Evolutionary conservation across 1,139 yeast genomes (phyloP), one percentile per base, ranked within the genome.

Genomic region (Saccharomyces hybrid): DNA sequence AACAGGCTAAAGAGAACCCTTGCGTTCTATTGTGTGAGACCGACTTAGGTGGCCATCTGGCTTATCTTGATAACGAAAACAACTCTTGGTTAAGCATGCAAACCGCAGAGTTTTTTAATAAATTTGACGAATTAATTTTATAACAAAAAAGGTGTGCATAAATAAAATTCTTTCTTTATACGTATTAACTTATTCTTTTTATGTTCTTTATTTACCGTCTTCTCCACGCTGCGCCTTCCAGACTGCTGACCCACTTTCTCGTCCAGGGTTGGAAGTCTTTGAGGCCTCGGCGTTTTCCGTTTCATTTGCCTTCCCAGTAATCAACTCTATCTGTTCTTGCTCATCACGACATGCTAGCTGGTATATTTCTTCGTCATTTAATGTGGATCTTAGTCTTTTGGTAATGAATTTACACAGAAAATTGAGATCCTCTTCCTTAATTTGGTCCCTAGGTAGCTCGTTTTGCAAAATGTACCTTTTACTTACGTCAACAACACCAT

Each of bases 191-290:
- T 38, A 3, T 16, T 38, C 23, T 16, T 16, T 38, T 38, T 19
- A 19, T 19, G 19, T 19, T 19, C 19, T 19, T 19, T 52, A 66
- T 28, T 56, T 55, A 3, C 96, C 96, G 57, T 75, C 81, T 68
- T 90, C 98, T 1, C 96, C 96, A 61, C 98, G 76, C 1, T 77
- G 62, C 16, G 71, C 68, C 0, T 86, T 86, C 97, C 97, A 90
- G 52, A 77, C 86, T 0, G 76, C 78, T 3, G 81, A 76, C 0
- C 97, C 98, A 44, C 90, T 83, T 68, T 87, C 86, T 55, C 97
- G 73, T 2, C 86, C 86, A 13, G 57, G 59, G 0, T 52, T 52
- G 6, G 52, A 41, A 6, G 53, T 47, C 5, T 54, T 50, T 19
- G 54, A 55, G 42, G 54, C 48, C 32, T 51, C 50, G 16, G 46